Conservation (phyloP, 164 flowering plant species). For the Magnolia sinica region DNA sequence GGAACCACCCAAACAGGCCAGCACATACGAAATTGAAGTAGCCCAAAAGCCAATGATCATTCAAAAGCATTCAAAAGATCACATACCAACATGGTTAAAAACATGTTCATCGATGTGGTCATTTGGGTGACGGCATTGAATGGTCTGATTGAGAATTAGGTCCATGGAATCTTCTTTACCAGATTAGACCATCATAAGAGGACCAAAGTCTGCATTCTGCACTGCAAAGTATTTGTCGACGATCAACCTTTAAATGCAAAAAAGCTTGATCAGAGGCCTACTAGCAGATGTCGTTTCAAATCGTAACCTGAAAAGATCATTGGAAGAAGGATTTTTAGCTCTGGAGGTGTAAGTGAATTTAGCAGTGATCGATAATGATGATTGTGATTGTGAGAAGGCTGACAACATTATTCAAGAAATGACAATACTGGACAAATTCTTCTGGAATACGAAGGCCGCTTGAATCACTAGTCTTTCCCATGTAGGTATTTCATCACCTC, state of each 20-base stretch:
- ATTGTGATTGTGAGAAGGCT: no score
- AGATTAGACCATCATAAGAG: background rate
- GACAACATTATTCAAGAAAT: no score
- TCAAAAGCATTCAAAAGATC: background rate
- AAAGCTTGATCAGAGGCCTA: background rate
- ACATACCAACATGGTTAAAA: background rate
- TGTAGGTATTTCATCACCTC: constrained; percentile 2
- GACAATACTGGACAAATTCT: no score
- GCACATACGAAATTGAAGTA: background rate
- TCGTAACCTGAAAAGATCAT: background rate
- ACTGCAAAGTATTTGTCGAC: background rate
- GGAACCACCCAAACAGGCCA: background rate
- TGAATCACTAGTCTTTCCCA: background rate
- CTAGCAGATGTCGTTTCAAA: background rate
- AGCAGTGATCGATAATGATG: no score
- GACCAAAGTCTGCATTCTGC: background rate
- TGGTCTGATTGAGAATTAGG: background rate
- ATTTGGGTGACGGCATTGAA: background rate
- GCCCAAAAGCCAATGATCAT: background rate
- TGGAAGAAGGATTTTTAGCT: background rate
- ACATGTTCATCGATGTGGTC: background rate
- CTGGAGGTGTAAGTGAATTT: background rate
- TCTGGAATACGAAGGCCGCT: background rate
- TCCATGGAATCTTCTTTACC: background rate
- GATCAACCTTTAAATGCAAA: background rate